Evolutionary conservation across 768 basidiomycete species (phyloP).

Genomic region (Artomyces pyxidatus): DNA sequence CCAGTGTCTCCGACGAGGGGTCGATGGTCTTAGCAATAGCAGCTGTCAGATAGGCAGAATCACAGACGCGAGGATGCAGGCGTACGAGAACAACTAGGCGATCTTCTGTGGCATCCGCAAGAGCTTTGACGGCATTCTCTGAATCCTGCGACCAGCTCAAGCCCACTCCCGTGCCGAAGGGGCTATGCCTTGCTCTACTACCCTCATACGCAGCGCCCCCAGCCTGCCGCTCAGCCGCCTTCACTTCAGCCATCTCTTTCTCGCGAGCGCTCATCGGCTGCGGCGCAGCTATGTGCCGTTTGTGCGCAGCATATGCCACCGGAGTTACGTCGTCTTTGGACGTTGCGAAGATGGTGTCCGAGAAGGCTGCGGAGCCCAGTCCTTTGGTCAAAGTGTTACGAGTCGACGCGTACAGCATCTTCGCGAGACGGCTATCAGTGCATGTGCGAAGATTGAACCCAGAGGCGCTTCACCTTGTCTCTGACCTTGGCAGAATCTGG

Average conservation of each 20-base stretch:
- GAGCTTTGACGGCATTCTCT: constrained; percentile 51
- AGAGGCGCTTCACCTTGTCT: constrained; percentile 83
- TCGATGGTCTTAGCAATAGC: constrained; percentile 50
- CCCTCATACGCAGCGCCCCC: constrained; percentile 46
- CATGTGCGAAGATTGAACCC: too few species aligned
- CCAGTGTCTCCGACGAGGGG: constrained; percentile 49
- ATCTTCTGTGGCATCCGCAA: constrained; percentile 40
- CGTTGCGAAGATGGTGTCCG: constrained; percentile 73
- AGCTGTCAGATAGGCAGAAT: background rate
- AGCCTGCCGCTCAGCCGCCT: constrained; percentile 62
- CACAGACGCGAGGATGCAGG: constrained; percentile 5
- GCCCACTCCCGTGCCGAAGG: constrained; percentile 52
- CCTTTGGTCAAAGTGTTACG: constrained; percentile 59
- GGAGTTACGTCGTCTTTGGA: constrained; percentile 58
- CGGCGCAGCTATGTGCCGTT: constrained; percentile 62
- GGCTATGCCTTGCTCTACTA: constrained; percentile 45
- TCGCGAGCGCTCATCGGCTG: constrained; percentile 79
- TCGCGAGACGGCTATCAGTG: background rate
- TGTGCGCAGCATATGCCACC: constrained; percentile 67
- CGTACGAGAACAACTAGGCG: constrained; percentile 62
- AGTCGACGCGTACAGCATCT: constrained; percentile 90
- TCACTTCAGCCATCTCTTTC: constrained; percentile 71
- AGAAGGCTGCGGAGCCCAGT: constrained; percentile 69
- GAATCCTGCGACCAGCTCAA: constrained; percentile 62
- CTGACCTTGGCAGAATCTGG: constrained; percentile 76